A percentile compares a stretch with the other conserved stretches of the same genome.
phyloP scores from a whole-genome alignment of 1,139 yeast species.

The Saccharomycopsis crataegensis region DNA sequence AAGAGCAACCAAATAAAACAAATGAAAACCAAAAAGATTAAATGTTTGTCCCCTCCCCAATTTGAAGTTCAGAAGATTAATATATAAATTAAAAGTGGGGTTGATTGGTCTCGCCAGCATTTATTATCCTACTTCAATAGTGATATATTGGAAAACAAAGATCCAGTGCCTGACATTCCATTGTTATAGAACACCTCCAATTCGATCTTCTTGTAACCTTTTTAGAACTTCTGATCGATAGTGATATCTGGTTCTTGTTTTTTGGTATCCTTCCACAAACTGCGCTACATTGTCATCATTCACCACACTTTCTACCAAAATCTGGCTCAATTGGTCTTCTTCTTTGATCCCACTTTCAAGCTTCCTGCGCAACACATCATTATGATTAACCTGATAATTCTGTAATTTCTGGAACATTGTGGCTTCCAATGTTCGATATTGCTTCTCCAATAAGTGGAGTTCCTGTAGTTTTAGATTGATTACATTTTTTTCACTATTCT shows the following conservation, averaged over 20 bases:
- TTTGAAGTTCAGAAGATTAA: no score
- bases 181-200: conserved; percentile 39
- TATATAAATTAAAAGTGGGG: no score
- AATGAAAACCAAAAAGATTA: no score
- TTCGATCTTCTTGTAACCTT: conserved; percentile 62
- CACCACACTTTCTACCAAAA: conserved; percentile 21
- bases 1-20: no score
- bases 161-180: not conserved
- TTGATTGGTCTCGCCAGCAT: no score
- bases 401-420: conserved; percentile 25
- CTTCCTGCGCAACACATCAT: conserved; percentile 19
- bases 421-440: conserved; percentile 16
- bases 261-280: conserved; percentile 39
- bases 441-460: conserved; percentile 24
- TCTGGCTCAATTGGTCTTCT: conserved; percentile 21
- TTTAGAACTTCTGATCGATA: conserved; percentile 49
- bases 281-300: conserved; percentile 21
- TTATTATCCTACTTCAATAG: no score
- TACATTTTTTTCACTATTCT: not conserved
- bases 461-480: conserved; percentile 21
- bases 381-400: conserved; percentile 21
- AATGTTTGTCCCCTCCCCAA: no score
- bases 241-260: conserved; percentile 44
- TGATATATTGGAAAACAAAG: not conserved
- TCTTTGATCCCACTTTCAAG: conserved; percentile 20